Conservation (phyloP, 495 filamentous ascomycete genomes). For the Friedmanniomyces simplex region DNA sequence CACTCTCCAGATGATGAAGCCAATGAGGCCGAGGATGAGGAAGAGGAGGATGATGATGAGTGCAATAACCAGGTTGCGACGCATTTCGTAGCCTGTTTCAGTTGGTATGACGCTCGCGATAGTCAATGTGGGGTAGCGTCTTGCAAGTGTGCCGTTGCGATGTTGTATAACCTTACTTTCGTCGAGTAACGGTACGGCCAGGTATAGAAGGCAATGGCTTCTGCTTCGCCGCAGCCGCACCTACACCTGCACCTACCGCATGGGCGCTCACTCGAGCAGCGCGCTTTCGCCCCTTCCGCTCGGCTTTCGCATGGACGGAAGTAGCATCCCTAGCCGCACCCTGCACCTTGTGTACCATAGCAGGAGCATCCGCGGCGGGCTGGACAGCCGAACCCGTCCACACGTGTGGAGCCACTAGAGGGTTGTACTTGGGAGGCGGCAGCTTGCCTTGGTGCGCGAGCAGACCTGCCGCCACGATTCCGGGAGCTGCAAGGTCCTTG, state of each 20-base stretch:
- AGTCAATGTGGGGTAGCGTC: not conserved
- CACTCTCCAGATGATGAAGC: not conserved
- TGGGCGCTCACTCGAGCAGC: not conserved
- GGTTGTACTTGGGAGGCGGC: not conserved
- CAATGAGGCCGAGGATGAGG: not conserved
- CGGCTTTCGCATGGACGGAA: not conserved
- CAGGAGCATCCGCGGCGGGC: not conserved
- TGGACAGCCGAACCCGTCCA: not conserved
- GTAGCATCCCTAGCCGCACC: not conserved
- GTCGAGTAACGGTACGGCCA: not conserved
- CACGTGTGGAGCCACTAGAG: not conserved
- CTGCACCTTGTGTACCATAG: too few relatives aligned
- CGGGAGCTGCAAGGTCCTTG: not conserved
- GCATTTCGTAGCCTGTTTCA: not conserved
- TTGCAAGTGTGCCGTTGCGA: not conserved
- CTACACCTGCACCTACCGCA: slow-evolving; percentile 26
- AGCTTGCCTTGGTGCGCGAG: not conserved
- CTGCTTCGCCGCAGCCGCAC: not conserved
- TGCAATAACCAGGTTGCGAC: not conserved
- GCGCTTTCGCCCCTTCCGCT: not conserved
- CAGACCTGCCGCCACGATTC: not conserved
- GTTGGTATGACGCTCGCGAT: not conserved
- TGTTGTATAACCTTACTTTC: not conserved
- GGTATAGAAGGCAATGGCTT: not conserved
- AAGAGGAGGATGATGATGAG: not conserved